Percentiles rank a stretch among this genome's conserved stretches.
These are phyloP conservation scores for Hydrangea macrophylla DNA, from an alignment of 148 eudicot species.

Conservation along the genomic window DNA sequence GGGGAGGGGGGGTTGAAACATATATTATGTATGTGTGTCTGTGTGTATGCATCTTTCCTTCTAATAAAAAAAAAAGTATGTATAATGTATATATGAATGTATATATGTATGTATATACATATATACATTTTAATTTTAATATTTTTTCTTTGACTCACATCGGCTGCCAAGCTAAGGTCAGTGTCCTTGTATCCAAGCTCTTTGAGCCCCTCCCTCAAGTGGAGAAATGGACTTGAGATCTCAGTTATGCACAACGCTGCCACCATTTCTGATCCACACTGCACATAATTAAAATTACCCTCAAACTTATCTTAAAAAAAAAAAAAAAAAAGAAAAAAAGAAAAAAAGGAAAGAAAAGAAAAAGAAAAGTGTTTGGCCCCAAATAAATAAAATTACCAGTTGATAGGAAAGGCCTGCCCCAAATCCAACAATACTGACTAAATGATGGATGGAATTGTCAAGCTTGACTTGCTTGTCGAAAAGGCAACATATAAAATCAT, in stretches of 20 bases:
- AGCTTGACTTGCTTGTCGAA: conserved; percentile 50
- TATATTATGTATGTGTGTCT: no score
- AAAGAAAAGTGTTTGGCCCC: no score
- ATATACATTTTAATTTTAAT: no score
- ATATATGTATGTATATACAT: no score
- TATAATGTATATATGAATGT: not conserved
- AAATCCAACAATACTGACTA: conserved; percentile 78
- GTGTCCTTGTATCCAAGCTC: conserved; percentile 75
- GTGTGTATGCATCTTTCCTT: no score
- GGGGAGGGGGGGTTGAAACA: no score
- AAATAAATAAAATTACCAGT: conserved; percentile 62
- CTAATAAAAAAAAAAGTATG: no score
- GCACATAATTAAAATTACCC: conserved; percentile 4
- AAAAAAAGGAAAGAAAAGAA: no score
- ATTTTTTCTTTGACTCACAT: conserved; percentile 28
- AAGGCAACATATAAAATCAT: conserved; percentile 64
- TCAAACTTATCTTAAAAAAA: no score
- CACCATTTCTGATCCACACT: conserved; percentile 98
- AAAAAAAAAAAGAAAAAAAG: not conserved
- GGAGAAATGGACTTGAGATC: conserved; percentile 82
- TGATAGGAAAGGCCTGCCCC: conserved; percentile 71
- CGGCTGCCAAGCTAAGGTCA: conserved; percentile 78
- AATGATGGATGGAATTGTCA: conserved; percentile 78
- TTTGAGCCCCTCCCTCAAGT: conserved; percentile 82
- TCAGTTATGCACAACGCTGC: conserved; percentile 75